Evolutionary conservation across 768 basidiomycete genomes (phyloP).

Genomic region (Suillus spraguei): DNA sequence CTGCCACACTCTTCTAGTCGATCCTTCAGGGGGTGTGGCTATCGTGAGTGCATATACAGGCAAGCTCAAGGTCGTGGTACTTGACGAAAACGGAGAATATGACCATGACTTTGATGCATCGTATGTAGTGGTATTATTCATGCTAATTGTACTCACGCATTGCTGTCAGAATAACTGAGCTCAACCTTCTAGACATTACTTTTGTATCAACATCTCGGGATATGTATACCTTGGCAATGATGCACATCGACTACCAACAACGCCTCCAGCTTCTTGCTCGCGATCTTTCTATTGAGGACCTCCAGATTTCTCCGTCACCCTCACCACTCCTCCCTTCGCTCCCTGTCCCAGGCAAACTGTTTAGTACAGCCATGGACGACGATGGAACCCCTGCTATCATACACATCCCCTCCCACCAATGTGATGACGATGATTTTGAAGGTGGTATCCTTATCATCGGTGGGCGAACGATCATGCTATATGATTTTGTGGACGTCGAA

Average conservation of each 20-base stretch:
- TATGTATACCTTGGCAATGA: slow-evolving; percentile 60
- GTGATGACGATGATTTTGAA: slow-evolving; percentile 37
- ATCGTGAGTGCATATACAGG: slow-evolving; percentile 69
- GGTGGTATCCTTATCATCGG: slow-evolving; percentile 78
- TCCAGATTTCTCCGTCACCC: slow-evolving; percentile 51
- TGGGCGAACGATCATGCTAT: slow-evolving; percentile 64
- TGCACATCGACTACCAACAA: slow-evolving; percentile 64
- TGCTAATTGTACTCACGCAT: slow-evolving; percentile 7
- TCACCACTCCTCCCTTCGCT: slow-evolving; percentile 53
- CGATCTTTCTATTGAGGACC: slow-evolving; percentile 49
- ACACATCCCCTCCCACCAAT: slow-evolving; percentile 30
- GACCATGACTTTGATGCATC: slow-evolving; percentile 62
- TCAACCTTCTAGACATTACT: slow-evolving; percentile 67
- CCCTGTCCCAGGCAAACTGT: slow-evolving; percentile 48
- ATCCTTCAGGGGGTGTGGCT: slow-evolving; percentile 61
- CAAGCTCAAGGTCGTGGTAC: slow-evolving; percentile 63
- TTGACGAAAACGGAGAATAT: slow-evolving; percentile 54
- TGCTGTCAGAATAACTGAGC: slow-evolving; percentile 55
- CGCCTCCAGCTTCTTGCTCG: slow-evolving; percentile 66
- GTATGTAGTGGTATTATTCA: slow-evolving; percentile 43
- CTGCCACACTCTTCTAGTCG: slow-evolving; percentile 68
- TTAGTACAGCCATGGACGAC: slow-evolving; percentile 33
- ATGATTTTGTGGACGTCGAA: slow-evolving; percentile 52
- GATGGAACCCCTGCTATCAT: slow-evolving; percentile 45
- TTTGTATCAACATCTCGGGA: slow-evolving; percentile 51